Percentiles rank a stretch among this genome's conserved stretches.
phyloP scores from a whole-genome alignment of 352 stramenopile species.

The Phytopythium oedochilum region DNA sequence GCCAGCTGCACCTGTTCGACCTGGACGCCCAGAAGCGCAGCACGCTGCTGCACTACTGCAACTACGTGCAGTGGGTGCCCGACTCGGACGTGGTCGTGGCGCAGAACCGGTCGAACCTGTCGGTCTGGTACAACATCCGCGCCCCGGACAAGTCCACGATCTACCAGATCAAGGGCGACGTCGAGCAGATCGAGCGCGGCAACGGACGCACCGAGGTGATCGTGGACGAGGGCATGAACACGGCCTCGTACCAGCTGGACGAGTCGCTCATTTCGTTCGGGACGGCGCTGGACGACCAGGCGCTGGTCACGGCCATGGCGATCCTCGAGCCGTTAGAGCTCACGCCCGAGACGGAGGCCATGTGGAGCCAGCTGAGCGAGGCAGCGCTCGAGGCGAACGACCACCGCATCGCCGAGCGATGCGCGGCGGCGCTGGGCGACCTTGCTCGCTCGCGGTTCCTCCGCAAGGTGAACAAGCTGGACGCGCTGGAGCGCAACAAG shows the following conservation, averaged over 20 bases:
- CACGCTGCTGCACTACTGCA: constrained; percentile 93
- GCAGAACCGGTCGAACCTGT: constrained; percentile 89
- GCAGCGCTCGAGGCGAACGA: constrained; percentile 86
- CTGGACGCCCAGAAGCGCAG: constrained; percentile 80
- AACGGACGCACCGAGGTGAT: constrained; percentile 94
- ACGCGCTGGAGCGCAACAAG: constrained; percentile 72
- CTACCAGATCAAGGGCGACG: constrained; percentile 93
- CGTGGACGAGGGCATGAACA: constrained; percentile 93
- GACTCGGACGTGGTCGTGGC: constrained; percentile 94
- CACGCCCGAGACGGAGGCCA: constrained; percentile 89
- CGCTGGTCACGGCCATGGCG: constrained; percentile 89
- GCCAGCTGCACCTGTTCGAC: constrained; percentile 91
- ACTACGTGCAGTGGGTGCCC: constrained; percentile 96
- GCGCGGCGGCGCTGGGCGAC: constrained; percentile 89
- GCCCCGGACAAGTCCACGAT: constrained; percentile 92
- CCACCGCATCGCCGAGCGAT: constrained; percentile 89
- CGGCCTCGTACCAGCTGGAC: constrained; percentile 90
- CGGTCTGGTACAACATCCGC: constrained; percentile 96
- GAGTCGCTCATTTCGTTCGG: constrained; percentile 94
- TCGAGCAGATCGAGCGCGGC: constrained; percentile 92
- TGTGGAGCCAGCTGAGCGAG: constrained; percentile 91
- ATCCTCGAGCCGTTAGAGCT: constrained; percentile 92
- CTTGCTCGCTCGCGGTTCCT: constrained; percentile 87
- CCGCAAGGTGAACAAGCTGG: constrained; percentile 88
- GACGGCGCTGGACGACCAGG: constrained; percentile 90